Conservation (phyloP, 192 early-diverging fungal genomes). For the Coemansia umbellata region DNA sequence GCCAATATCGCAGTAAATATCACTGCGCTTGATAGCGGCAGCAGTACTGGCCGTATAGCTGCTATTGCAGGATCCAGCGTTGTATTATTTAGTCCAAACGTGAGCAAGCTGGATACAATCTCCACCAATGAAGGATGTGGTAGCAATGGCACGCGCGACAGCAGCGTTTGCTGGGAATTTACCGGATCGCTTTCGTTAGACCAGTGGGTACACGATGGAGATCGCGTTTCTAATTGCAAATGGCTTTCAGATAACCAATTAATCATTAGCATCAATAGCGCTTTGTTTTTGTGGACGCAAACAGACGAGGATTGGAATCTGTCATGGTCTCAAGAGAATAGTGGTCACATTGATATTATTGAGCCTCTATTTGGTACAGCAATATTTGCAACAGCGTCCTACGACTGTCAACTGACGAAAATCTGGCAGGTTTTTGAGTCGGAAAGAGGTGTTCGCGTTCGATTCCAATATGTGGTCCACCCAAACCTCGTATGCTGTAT, state of each 20-base stretch:
- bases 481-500: slow-evolving; percentile 9
- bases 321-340: slow-evolving; percentile 5
- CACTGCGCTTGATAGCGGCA: slow-evolving; percentile 9
- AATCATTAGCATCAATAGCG: slow-evolving; percentile 4
- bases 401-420: slow-evolving; percentile 23
- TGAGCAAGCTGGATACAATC: too few relatives aligned
- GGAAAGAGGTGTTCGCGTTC: slow-evolving; percentile 3
- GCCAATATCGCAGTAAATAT: slow-evolving; percentile 8
- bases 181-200: background rate
- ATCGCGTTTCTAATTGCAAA: slow-evolving; percentile 1
- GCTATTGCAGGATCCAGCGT: slow-evolving; percentile 9
- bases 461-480: slow-evolving; percentile 44
- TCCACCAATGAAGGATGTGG: background rate
- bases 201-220: background rate
- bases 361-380: slow-evolving; percentile 2
- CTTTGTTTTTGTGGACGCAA: slow-evolving; percentile 14
- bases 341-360: slow-evolving; percentile 10
- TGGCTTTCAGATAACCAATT: slow-evolving; percentile 20
- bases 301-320: slow-evolving; percentile 6
- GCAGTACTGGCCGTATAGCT: slow-evolving; percentile 13
- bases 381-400: slow-evolving; percentile 26
- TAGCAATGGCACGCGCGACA: background rate
- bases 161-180: slow-evolving; percentile 13
- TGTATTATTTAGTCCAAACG: slow-evolving; percentile 14
- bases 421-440: slow-evolving; percentile 27